Base-by-base conservation (phyloP, 2,329 filamentous ascomycete species). In the Penicillium frequentans region DNA sequence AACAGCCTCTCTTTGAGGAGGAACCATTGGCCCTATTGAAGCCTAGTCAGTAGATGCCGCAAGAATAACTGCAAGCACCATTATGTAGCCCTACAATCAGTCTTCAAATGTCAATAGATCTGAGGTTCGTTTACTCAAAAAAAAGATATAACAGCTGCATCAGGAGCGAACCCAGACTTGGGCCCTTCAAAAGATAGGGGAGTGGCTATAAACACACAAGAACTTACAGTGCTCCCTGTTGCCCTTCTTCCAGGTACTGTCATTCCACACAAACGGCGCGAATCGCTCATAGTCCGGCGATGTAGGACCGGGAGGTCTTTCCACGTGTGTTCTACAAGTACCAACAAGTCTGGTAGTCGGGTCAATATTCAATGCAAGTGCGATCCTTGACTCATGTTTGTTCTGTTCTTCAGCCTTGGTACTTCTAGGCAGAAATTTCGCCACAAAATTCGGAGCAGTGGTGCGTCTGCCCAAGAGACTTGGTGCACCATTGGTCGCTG, bases 281-380 rank as follows among this genome's bases (percentile, higher is more conserved):
- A 65, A 64, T 26, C 64, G 65, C 54, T 73, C 74, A 57, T 68
- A 69, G 45, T 66, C 53, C 24, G 63, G 59, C 19, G 63, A 69
- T 6, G 64, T 60, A 33, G 68, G 66, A 59, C 59, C 66, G 31
- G 66, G 66, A 23, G 59, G 64, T 21, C 54, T 58, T 31, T 68
- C 61, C 31, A 61, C 48, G 54, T 56, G 62, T 35, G 49, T 43
- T n/a, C 62, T 55, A 52, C 65, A 71, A 52, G 85, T 86, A 42
- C 82, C 81, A 29, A 96, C 79, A 14, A 96, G 78, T 59, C 85
- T 85, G 26, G 83, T 80, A 29, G 84, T 80, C 46, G 85, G 86
- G 69, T 96, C 87, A 58, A 98, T 82, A n/a, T 90, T 84, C 51
- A 98, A 80, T 3, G 95, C 95, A 16, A 88, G 79, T 9, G 93